Evolutionary conservation across 768 basidiomycete genomes (phyloP), one percentile per base, ranked within the genome.

Genomic region (Suillus luteus): DNA sequence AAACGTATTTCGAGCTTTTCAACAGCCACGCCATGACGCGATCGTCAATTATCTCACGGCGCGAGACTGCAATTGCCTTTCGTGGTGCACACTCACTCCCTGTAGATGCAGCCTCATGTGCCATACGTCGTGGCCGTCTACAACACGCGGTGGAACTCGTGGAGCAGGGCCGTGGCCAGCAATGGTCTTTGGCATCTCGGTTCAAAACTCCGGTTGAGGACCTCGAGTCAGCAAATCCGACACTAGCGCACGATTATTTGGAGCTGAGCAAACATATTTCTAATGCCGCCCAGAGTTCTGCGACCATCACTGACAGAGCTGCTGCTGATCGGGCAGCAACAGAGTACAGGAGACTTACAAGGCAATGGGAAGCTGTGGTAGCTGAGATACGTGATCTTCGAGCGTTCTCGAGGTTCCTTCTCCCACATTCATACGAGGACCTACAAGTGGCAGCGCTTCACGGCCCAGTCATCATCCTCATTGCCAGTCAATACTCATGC

Each of bases 401-500:
- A 15, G 33, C 2, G 68, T 70, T 52, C n/a, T n/a, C 19, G 0
- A n/a, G 44, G 8, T 44, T 44, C 19, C 51, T 73, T 3, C 38
- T 59, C n/a, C 71, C 72, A 19, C 35, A 52, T 3, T 55, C 46
- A 5, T 64, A 68, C 8, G 35, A 22, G 1, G 63, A 68, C 7
- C 55, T 72, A 5, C 17, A 31, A 31, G 31, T 4, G 31, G 31
- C 31, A 31, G 31, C 31, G 31, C 31, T 1, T 31, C 31, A 31
- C 3, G 31, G 31, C 3, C 31, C 31, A 31, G 31, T 31, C 31
- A 31, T 31, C 4, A 31, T 31, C 31, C 31, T 31, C 31, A 31
- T 31, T 31, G 31, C 31, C 31, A 31, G 31, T 4, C 31, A 4
- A 31, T 31, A 31, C 31, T 31, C 31, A 3, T 31, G 31, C 31